These are phyloP conservation scores for Mortierella polycephala DNA, from an alignment of 371 early-diverging fungal genomes.

Conservation along the genomic window DNA sequence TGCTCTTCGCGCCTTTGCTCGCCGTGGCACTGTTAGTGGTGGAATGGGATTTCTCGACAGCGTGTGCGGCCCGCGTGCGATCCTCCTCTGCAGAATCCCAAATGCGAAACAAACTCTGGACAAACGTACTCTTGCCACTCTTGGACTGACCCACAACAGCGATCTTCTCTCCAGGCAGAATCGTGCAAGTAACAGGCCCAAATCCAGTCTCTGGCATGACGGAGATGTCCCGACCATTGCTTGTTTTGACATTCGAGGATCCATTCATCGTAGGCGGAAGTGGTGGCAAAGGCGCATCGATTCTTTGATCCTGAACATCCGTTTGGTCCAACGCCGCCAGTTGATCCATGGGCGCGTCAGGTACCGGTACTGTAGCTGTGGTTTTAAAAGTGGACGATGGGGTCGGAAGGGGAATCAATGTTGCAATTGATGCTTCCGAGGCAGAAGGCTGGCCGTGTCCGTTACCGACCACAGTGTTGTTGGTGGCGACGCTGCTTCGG, in stretches of 20 bases:
- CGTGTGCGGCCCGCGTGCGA: slow-evolving; percentile 24
- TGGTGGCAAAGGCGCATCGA: slow-evolving; percentile 41
- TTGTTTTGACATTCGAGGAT: too few relatives aligned
- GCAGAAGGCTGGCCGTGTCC: slow-evolving; percentile 9
- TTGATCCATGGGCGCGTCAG: slow-evolving; percentile 34
- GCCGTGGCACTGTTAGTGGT: not conserved
- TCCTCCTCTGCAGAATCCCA: slow-evolving; percentile 51
- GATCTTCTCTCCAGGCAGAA: slow-evolving; percentile 47
- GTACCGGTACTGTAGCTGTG: slow-evolving; percentile 4
- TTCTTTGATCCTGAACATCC: not conserved
- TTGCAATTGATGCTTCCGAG: slow-evolving; percentile 33
- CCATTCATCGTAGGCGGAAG: slow-evolving; percentile 17
- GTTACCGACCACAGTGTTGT: slow-evolving; percentile 12
- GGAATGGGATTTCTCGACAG: not conserved
- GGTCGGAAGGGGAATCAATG: slow-evolving; percentile 32
- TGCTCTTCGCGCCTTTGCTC: not conserved
- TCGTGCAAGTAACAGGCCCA: slow-evolving; percentile 45
- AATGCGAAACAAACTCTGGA: slow-evolving; percentile 49
- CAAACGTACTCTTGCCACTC: slow-evolving; percentile 48
- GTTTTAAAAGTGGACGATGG: slow-evolving; percentile 31
- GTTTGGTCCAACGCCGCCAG: slow-evolving; percentile 20
- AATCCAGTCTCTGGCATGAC: slow-evolving; percentile 6
- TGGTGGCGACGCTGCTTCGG: slow-evolving; percentile 10
- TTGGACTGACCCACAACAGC: slow-evolving; percentile 47
- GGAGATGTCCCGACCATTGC: not conserved